A percentile compares a stretch with the other conserved stretches of the same genome.
Evolutionary conservation across 257 asterid genomes (phyloP).

Genomic region (Misopates orontium): DNA sequence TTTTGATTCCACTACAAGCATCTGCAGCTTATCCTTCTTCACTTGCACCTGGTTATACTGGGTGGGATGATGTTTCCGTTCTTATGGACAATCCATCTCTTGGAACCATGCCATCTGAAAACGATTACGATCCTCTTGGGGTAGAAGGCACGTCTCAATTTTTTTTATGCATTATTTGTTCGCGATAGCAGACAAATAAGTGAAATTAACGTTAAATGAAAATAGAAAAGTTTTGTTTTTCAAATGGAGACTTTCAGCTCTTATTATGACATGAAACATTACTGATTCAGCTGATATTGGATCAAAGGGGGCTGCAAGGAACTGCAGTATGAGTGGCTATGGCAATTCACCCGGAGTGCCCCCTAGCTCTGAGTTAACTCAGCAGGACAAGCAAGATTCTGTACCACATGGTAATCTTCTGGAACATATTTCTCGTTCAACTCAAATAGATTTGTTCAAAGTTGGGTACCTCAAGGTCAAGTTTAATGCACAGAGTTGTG

Average conservation of each 20-base stretch:
- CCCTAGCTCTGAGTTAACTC: slow-evolving; percentile 41
- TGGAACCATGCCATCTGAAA: slow-evolving; percentile 58
- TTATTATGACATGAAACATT: slow-evolving; percentile 42
- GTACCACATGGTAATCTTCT: slow-evolving; percentile 51
- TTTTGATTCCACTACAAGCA: slow-evolving; percentile 63
- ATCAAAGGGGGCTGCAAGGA: slow-evolving; percentile 56
- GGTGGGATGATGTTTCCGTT: slow-evolving; percentile 76
- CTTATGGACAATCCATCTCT: slow-evolving; percentile 44
- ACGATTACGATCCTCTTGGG: slow-evolving; percentile 56
- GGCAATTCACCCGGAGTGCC: slow-evolving; percentile 49
- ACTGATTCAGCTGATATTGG: slow-evolving; percentile 78
- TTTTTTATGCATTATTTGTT: slow-evolving; percentile 20
- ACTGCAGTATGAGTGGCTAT: slow-evolving; percentile 51
- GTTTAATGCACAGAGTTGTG: not conserved
- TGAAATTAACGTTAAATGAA: not conserved
- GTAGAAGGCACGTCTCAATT: slow-evolving; percentile 55
- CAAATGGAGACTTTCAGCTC: slow-evolving; percentile 32
- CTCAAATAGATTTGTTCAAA: not conserved
- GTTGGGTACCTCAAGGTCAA: not conserved
- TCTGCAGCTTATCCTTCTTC: slow-evolving; percentile 62
- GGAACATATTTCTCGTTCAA: slow-evolving; percentile 18
- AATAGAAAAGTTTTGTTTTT: not conserved
- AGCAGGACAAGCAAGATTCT: slow-evolving; percentile 55
- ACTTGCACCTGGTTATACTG: slow-evolving; percentile 55
- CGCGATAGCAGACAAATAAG: not conserved